Percentiles rank a stretch among this genome's conserved stretches.
These are phyloP conservation scores for Arabidopsis suecica DNA, from an alignment of 345 rosid genomes.

Conservation along the genomic window DNA sequence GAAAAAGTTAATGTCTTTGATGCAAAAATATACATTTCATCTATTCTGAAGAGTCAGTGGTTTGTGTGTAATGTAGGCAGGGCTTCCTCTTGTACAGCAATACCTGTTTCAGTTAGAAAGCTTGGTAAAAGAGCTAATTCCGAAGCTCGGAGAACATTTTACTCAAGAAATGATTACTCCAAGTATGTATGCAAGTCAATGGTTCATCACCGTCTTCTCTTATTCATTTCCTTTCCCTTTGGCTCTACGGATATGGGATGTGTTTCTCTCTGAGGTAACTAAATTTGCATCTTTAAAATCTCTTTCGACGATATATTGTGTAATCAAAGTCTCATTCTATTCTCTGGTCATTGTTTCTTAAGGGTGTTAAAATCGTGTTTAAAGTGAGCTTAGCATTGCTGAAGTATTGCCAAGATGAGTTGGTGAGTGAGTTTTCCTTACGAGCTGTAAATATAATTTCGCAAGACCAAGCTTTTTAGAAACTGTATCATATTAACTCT, in stretches of 20 bases:
- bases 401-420: conserved; percentile 83
- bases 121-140: conserved; percentile 78
- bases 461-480: neutral
- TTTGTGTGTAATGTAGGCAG: conserved; percentile 58
- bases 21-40: no score
- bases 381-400: conserved; percentile 91
- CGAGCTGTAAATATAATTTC: neutral
- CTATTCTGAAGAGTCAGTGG: neutral
- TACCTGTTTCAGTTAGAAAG: conserved; percentile 84
- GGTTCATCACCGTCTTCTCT: conserved; percentile 96
- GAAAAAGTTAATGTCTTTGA: neutral
- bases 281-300: neutral
- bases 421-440: conserved; percentile 53
- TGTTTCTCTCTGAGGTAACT: conserved; percentile 84
- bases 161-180: conserved; percentile 89
- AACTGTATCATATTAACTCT: neutral
- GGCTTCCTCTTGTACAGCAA: conserved; percentile 97
- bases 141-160: conserved; percentile 93
- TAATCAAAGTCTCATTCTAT: conserved; percentile 2
- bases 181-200: conserved; percentile 98
- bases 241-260: conserved; percentile 99
- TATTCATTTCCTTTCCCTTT: conserved; percentile 94
- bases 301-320: neutral
- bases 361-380: conserved; percentile 96
- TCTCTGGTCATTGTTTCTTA: conserved; percentile 20